Base-by-base conservation (phyloP, 176 grass and related monocot species). In the Avena insularis region DNA sequence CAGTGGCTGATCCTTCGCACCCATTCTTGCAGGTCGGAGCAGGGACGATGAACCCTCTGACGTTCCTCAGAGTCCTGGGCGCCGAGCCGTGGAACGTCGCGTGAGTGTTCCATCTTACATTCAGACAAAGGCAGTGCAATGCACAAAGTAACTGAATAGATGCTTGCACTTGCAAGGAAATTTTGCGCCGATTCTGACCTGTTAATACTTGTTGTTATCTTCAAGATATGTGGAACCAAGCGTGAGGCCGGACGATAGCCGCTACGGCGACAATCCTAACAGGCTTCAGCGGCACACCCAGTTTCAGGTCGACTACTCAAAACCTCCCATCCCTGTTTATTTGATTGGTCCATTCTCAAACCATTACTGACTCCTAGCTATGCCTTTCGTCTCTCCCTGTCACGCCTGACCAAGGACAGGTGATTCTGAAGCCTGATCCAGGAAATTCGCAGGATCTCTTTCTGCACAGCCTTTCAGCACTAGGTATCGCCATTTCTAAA, bases 251-350 rank as follows among this genome's bases (percentile, higher is more conserved):
- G 96, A 98, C 50, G 96, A 96, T 43, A 98, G 96, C 62, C 90
- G 96, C 53, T 96, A 98, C n/a, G 96, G 93, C 35, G 93, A 98
- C 82, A 98, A 98, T 89, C 96, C 96, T 61, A 98, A 98, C 56
- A 92, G 96, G 79, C 93, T 98, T 70, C 96, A 98, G 51, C 86
- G 96, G 5, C 96, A 98, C 61, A 94, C 96, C 78, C 96, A 98
- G 71, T 98, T 98, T 91, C 96, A 98, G 92, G 96, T 96, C 80
- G 0, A 80, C 2, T 61, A 46, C 36, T 4, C 25, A 1, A 0
- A 43, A 43, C 8, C 56, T 53, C 9, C 12, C 14, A 8, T 38
- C 38, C 36, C 51, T 79, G 1, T 56, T 65, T 45, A 74, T 14
- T 70, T 77, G 68, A 1, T 51, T 27, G 2, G 45, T 79, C 56